A percentile compares a stretch with the other conserved stretches of the same genome.
phyloP scores from a whole-genome alignment of 2,329 filamentous ascomycete species.

The Colletotrichum sp. region DNA sequence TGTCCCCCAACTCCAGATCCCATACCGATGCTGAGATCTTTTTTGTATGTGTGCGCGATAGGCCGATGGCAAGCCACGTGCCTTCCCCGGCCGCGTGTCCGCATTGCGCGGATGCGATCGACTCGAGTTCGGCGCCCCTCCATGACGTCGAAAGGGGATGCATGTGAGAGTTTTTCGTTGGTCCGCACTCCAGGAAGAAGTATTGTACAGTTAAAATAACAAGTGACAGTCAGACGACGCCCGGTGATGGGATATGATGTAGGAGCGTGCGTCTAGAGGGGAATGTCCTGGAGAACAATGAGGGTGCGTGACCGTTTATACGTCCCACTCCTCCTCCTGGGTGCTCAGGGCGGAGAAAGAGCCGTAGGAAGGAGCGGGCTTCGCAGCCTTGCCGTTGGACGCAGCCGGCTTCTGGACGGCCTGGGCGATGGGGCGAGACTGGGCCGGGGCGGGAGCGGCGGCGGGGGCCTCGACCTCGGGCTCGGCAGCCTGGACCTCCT shows the following conservation, averaged over 20 bases:
- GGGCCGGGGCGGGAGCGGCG: slow-evolving; percentile 25
- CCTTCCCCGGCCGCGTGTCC: not conserved
- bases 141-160: slow-evolving; percentile 3
- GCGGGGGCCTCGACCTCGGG: slow-evolving; percentile 35
- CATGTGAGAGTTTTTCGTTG: not conserved
- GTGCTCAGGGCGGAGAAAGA: slow-evolving; percentile 56
- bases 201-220: slow-evolving; percentile 23
- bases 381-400: slow-evolving; percentile 31
- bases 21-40: slow-evolving; percentile 6
- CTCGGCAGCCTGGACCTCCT: slow-evolving; percentile 44
- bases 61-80: slow-evolving; percentile 11
- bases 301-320: slow-evolving; percentile 33
- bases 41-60: slow-evolving; percentile 14
- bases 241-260: not conserved
- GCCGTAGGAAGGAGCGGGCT: slow-evolving; percentile 32
- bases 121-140: slow-evolving; percentile 1
- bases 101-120: not conserved
- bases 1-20: slow-evolving; percentile 22
- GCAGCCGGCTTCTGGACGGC: slow-evolving; percentile 32
- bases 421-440: slow-evolving; percentile 29
- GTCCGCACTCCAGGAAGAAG: slow-evolving; percentile 20
- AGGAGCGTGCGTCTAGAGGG: not conserved
- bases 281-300: slow-evolving; percentile 12
- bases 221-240: slow-evolving; percentile 18
- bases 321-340: slow-evolving; percentile 57